Evolutionary conservation across 2,329 filamentous ascomycete genomes (phyloP), one percentile per base, ranked within the genome.

Genomic region (Trichophyton benhamiae): DNA sequence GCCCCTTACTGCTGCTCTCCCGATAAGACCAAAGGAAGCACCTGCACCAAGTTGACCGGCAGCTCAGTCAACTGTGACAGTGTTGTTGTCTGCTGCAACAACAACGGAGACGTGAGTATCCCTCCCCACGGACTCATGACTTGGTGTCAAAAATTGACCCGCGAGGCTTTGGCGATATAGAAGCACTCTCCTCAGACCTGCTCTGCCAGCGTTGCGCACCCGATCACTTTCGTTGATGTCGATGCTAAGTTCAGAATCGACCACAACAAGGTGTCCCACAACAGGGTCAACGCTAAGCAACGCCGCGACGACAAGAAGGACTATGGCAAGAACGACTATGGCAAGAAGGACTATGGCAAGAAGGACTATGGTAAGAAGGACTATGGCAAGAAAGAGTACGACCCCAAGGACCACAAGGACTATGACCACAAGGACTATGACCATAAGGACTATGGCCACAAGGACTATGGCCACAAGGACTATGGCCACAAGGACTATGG

Each of bases 41-140:
- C 49, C 27, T 53, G 49, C 49, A 15, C 49, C 25, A 53, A 53
- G 25, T 30, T 53, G 49, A 53, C 49, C 49, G 49, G 49, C 5
- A 53, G 49, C 49, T 13, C 17, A n/a, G 49, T 53, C 49, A 53
- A 30, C 49, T 53, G 49, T 53, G 49, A 53, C 25, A 53, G 49
- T 25, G 49, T 53, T 53, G 49, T 53, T 53, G 49, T 53, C 13
- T 53, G 49, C 49, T 53, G 49, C 49, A 53, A 30, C 49, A 53
- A 30, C 49, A 9, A 53, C 22, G 49, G 49, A 53, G 49, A 53
- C 13, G 49, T 53, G 13, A 53, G 49, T 53, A 53, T 15, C 11
- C 49, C 25, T 30, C 4, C 6, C 25, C 49, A 30, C 4, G 3
- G 22, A 7, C 27, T 9, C 11, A 53, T 27, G 22, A 15, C 3